phyloP scores from a whole-genome alignment of 2,329 filamentous ascomycete species.

The Fusarium sp. region DNA sequence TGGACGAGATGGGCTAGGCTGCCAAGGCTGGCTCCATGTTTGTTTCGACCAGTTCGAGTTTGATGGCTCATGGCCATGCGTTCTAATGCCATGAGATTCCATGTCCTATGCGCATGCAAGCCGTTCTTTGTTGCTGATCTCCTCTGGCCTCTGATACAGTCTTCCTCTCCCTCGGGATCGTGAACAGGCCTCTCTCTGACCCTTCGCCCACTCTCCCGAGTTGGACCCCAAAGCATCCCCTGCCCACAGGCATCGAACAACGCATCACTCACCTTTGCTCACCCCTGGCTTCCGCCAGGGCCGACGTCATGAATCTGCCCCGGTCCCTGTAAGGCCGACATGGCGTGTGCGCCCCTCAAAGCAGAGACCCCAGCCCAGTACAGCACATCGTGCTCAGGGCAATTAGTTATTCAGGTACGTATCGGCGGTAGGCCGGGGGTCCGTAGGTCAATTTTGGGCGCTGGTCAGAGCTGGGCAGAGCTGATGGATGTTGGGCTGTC shows the following conservation, averaged over 20 bases:
- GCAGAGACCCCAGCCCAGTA: slow-evolving; percentile 22
- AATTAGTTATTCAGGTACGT: slow-evolving; percentile 28
- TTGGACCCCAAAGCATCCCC: slow-evolving; percentile 31
- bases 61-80: slow-evolving; percentile 16
- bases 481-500: slow-evolving; percentile 37
- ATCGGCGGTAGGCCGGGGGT: slow-evolving; percentile 17
- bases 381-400: slow-evolving; percentile 26
- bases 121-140: slow-evolving; percentile 20
- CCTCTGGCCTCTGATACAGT: slow-evolving; percentile 33
- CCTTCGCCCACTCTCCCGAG: slow-evolving; percentile 36
- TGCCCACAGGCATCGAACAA: slow-evolving; percentile 37
- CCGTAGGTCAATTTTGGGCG: slow-evolving; percentile 39
- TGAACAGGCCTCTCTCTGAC: slow-evolving; percentile 47
- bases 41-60: slow-evolving; percentile 22
- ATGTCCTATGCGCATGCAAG: slow-evolving; percentile 32
- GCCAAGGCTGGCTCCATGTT: slow-evolving; percentile 28
- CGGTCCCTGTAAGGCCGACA: slow-evolving; percentile 39
- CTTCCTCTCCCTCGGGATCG: slow-evolving; percentile 42
- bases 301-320: slow-evolving; percentile 44
- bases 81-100: slow-evolving; percentile 17
- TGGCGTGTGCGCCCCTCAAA: slow-evolving; percentile 43
- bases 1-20: slow-evolving; percentile 22
- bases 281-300: slow-evolving; percentile 23
- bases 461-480: slow-evolving; percentile 37
- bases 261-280: slow-evolving; percentile 29